phyloP scores from a whole-genome alignment of 2,329 filamentous ascomycete species.

The Aspergillus transmontanensis region DNA sequence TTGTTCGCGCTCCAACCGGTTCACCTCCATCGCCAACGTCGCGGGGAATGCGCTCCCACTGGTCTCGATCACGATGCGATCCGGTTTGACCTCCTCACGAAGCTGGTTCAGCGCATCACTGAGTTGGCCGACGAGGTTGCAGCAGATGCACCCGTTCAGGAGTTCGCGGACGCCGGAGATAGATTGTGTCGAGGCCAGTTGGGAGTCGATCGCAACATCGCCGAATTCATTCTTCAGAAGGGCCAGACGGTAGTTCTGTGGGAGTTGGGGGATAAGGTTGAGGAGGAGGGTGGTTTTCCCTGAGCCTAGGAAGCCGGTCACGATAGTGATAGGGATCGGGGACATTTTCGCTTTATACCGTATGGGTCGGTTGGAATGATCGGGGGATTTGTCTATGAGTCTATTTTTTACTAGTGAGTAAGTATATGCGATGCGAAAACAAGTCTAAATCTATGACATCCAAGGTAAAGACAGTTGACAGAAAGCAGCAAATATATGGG shows the following conservation, averaged over 20 bases:
- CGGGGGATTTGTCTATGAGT: background rate
- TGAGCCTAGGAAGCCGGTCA: conserved; percentile 94
- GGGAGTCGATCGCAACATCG: conserved; percentile 88
- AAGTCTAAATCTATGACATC: background rate
- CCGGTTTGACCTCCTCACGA: conserved; percentile 61
- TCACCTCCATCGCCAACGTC: conserved; percentile 87
- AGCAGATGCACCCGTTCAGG: conserved; percentile 97
- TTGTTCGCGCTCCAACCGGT: conserved; percentile 69
- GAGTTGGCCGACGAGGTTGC: conserved; percentile 93
- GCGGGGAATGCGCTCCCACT: conserved; percentile 85
- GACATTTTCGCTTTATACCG: conserved; percentile 49
- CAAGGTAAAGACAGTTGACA: background rate
- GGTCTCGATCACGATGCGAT: conserved; percentile 93
- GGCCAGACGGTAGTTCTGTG: conserved; percentile 83
- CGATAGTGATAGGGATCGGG: conserved; percentile 85
- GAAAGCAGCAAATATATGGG: background rate
- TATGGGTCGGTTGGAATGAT: background rate
- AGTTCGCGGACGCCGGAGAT: conserved; percentile 91
- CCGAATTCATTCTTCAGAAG: conserved; percentile 98
- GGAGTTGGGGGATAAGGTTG: conserved; percentile 88
- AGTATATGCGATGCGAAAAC: background rate
- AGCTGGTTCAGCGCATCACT: conserved; percentile 78
- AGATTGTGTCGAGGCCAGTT: conserved; percentile 78
- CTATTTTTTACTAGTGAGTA: background rate
- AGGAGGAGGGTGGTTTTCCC: conserved; percentile 96